These are phyloP conservation scores for Dactylorhiza incarnata DNA, from an alignment of 106 monocot species.

Conservation along the genomic window DNA sequence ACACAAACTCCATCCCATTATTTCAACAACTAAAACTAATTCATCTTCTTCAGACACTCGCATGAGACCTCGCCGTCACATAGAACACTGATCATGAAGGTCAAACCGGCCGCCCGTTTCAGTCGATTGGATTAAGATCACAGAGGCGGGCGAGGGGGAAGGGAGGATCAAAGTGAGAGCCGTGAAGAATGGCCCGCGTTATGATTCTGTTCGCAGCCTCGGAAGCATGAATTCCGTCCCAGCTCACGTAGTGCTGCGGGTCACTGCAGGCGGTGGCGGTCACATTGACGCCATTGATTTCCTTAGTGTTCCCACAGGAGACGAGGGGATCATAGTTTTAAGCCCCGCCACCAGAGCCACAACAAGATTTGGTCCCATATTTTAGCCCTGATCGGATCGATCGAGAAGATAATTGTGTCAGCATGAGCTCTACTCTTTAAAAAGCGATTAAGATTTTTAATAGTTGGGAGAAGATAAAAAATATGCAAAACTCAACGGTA, in stretches of 20 bases:
- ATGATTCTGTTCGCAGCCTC: slow-evolving; percentile 68
- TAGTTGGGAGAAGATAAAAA: no score
- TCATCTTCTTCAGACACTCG: no score
- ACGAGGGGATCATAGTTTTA: slow-evolving; percentile 52
- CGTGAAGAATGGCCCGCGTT: slow-evolving; percentile 32
- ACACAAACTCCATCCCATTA: no score
- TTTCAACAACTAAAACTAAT: no score
- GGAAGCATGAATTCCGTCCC: slow-evolving; percentile 94
- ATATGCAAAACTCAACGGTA: no score
- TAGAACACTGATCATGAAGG: no score
- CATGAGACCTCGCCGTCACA: no score
- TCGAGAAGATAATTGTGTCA: no score
- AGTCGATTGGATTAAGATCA: slow-evolving; percentile 29
- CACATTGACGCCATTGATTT: slow-evolving; percentile 38
- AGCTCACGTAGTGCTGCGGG: slow-evolving; percentile 72
- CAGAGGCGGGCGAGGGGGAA: slow-evolving; percentile 50
- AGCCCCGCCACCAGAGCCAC: slow-evolving; percentile 67
- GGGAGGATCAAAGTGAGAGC: slow-evolving; percentile 48
- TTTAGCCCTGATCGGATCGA: slow-evolving; percentile 28
- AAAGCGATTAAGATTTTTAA: no score
- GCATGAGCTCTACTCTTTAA: no score
- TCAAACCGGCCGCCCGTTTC: not conserved
- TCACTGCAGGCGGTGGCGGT: slow-evolving; percentile 49
- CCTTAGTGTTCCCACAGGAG: slow-evolving; percentile 63
- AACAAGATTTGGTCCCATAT: slow-evolving; percentile 66